Percentiles rank a stretch among this genome's conserved stretches.
These are phyloP conservation scores for Tagetes patula DNA, from an alignment of 129 eudicot species.

Conservation along the genomic window DNA sequence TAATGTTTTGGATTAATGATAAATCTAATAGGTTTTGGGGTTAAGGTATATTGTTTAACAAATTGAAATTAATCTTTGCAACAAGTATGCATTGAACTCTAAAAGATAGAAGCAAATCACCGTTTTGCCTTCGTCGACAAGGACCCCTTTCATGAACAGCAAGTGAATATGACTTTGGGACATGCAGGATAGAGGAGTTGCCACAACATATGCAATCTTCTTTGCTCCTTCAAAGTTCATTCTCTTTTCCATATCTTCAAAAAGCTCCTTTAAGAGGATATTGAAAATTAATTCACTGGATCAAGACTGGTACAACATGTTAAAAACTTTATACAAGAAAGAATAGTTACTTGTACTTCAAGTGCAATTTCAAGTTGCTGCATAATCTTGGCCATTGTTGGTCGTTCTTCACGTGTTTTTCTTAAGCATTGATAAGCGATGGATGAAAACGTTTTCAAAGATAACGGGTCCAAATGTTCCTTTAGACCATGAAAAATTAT, in stretches of 20 bases:
- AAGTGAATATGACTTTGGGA: neutral
- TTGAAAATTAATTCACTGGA: no score
- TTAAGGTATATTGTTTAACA: no score
- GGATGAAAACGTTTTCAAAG: no score
- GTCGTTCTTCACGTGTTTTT: neutral
- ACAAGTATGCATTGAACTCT: no score
- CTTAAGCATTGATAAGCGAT: neutral
- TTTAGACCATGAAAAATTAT: neutral
- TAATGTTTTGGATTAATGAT: no score
- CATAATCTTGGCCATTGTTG: neutral
- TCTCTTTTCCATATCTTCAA: neutral
- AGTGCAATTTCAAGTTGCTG: neutral
- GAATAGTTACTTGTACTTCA: neutral
- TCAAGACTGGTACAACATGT: neutral
- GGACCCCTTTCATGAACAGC: conserved; percentile 16
- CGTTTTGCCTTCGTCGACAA: neutral
- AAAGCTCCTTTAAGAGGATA: neutral
- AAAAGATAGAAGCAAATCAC: conserved; percentile 11
- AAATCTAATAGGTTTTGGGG: no score
- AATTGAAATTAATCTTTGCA: no score
- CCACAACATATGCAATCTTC: neutral
- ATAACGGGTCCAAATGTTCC: neutral
- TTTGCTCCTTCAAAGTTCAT: neutral
- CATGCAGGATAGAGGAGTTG: neutral
- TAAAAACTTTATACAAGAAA: neutral